Conservation (phyloP, 108 stramenopile genomes). For the Discostella pseudostelligera region DNA sequence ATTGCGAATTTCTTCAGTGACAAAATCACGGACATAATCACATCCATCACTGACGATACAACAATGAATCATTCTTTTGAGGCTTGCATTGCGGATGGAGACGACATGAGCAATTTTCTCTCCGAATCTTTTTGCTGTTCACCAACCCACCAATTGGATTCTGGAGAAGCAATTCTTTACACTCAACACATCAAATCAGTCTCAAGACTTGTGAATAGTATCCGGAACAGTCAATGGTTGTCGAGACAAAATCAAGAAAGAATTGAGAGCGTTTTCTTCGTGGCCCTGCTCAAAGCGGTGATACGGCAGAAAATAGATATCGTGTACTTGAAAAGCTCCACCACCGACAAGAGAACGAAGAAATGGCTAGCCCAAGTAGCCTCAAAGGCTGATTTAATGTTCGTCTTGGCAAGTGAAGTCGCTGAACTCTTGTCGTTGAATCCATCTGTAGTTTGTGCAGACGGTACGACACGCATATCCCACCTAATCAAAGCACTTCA, state of each 20-base stretch:
- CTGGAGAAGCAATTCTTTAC: background rate
- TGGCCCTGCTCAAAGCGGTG: constrained; percentile 24
- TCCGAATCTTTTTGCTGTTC: constrained; percentile 2
- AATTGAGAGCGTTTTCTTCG: constrained; percentile 33
- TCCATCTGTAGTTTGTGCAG: constrained; percentile 37
- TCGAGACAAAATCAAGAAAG: background rate
- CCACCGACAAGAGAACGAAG: constrained; percentile 44
- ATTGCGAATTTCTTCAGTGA: constrained; percentile 39
- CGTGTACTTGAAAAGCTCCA: constrained; percentile 21
- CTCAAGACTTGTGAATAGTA: constrained; percentile 19
- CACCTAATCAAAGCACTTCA: constrained; percentile 36
- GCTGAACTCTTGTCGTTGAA: constrained; percentile 56
- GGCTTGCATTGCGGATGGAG: background rate
- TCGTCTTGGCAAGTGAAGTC: constrained; percentile 44
- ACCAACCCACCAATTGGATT: background rate
- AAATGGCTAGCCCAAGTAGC: constrained; percentile 40
- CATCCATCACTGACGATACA: background rate
- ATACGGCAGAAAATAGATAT: constrained; percentile 20
- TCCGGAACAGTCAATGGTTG: constrained; percentile 12
- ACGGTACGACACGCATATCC: constrained; percentile 27
- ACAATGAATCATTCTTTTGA: constrained; percentile 1
- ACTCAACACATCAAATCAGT: constrained; percentile 23
- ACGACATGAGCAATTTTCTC: constrained; percentile 4
- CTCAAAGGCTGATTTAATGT: constrained; percentile 47
- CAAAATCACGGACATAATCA: constrained; percentile 28